phyloP scores from a whole-genome alignment of 306 rosid species.

The Cucumis sativus region DNA sequence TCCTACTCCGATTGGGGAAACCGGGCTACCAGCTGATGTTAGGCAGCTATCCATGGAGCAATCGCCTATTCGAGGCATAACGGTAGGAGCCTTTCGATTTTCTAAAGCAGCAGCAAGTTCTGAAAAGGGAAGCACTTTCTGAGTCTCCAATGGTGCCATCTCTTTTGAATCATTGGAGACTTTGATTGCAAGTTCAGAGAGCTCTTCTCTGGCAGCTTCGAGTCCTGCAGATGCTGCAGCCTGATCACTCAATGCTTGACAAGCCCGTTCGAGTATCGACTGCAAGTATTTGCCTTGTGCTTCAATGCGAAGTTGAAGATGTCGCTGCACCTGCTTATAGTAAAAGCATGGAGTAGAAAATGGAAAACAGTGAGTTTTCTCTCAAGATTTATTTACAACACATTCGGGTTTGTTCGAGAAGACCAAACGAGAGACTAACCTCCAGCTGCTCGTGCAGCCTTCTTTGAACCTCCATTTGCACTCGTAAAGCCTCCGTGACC shows the following conservation, averaged over 20 bases:
- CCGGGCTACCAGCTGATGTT: conserved; percentile 32
- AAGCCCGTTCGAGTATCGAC: conserved; percentile 51
- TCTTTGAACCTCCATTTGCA: conserved; percentile 55
- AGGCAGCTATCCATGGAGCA: conserved; percentile 34
- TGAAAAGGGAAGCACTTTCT: conserved; percentile 23
- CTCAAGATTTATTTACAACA: not conserved
- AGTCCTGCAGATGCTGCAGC: conserved; percentile 27
- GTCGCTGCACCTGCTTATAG: conserved; percentile 38
- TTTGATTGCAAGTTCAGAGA: conserved; percentile 37
- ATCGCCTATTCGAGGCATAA: conserved; percentile 24
- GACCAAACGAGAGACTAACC: conserved; percentile 20
- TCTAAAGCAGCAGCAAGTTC: conserved; percentile 26
- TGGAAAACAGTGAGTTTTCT: not conserved
- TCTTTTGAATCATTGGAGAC: conserved; percentile 26
- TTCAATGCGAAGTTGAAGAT: conserved; percentile 48
- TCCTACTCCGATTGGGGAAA: conserved; percentile 26
- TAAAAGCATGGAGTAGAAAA: not conserved
- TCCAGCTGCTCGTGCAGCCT: conserved; percentile 54
- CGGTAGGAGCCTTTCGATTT: conserved; percentile 11
- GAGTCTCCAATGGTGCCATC: conserved; percentile 16
- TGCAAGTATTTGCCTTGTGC: conserved; percentile 49
- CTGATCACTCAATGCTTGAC: conserved; percentile 32
- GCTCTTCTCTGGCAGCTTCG: conserved; percentile 44
- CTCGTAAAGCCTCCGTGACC: conserved; percentile 49
- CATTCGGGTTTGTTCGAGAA: not conserved